A percentile compares a stretch with the other conserved stretches of the same genome.
Evolutionary conservation across 2,329 filamentous ascomycete genomes (phyloP).

Genomic region (Rutstroemia sp.): DNA sequence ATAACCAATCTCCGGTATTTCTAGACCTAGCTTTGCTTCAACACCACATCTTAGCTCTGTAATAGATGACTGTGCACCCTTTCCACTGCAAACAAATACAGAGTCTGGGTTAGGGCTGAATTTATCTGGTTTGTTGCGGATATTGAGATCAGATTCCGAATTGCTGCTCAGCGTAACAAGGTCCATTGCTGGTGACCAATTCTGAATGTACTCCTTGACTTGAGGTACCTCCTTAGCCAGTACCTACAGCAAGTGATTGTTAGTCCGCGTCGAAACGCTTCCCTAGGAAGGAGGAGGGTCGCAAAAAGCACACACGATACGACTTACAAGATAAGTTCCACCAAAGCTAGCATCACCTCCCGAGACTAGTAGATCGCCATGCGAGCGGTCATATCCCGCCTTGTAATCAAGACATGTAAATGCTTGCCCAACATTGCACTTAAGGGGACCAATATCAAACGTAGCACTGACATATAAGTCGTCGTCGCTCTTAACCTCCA

Average conservation of each 20-base stretch:
- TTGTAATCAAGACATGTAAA: slow-evolving; percentile 61
- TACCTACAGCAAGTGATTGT: slow-evolving; percentile 33
- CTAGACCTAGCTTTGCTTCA: slow-evolving; percentile 57
- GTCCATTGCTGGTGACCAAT: slow-evolving; percentile 44
- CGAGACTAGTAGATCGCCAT: slow-evolving; percentile 32
- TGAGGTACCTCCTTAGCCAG: slow-evolving; percentile 46
- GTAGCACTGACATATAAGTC: slow-evolving; percentile 47
- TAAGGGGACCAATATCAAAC: slow-evolving; percentile 55
- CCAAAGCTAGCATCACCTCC: slow-evolving; percentile 66
- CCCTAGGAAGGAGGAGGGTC: background rate
- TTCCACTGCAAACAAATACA: slow-evolving; percentile 61
- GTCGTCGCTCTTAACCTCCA: slow-evolving; percentile 54
- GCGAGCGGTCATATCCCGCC: slow-evolving; percentile 41
- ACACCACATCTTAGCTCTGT: slow-evolving; percentile 64
- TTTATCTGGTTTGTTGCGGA: slow-evolving; percentile 12
- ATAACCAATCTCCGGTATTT: slow-evolving; percentile 43
- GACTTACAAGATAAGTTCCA: slow-evolving; percentile 49
- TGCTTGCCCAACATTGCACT: slow-evolving; percentile 70
- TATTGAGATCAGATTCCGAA: background rate
- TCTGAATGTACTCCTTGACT: slow-evolving; percentile 54
- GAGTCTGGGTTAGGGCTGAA: slow-evolving; percentile 39
- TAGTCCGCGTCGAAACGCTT: background rate
- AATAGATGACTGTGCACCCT: slow-evolving; percentile 53
- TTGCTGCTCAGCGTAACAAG: slow-evolving; percentile 34
- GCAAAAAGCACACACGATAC: background rate